Evolutionary conservation across 192 early-diverging fungal genomes (phyloP).

Genomic region (Coemansia sp.): DNA sequence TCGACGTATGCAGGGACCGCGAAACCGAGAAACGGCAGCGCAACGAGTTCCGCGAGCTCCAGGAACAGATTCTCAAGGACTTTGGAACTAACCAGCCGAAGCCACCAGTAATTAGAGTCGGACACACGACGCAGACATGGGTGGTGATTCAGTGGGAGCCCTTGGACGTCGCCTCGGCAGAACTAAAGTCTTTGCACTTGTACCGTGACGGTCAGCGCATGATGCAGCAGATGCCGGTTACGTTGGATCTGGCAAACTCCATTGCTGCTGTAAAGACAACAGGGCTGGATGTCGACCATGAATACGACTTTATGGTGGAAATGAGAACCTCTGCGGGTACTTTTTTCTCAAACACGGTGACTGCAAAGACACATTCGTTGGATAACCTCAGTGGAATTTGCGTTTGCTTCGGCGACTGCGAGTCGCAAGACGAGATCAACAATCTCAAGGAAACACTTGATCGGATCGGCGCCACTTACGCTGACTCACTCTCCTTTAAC

Average conservation of each 20-base stretch:
- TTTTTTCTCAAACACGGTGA: slow-evolving; percentile 74
- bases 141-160: slow-evolving; percentile 90
- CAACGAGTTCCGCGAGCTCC: slow-evolving; percentile 80
- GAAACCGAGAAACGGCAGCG: slow-evolving; percentile 81
- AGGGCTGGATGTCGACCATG: slow-evolving; percentile 87
- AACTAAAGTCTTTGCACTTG: slow-evolving; percentile 83
- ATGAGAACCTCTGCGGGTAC: slow-evolving; percentile 90
- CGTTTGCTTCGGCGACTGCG: slow-evolving; percentile 92
- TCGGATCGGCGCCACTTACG: slow-evolving; percentile 86
- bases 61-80: slow-evolving; percentile 77
- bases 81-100: slow-evolving; percentile 81
- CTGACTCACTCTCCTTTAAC: slow-evolving; percentile 78
- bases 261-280: slow-evolving; percentile 68
- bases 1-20: slow-evolving; percentile 88
- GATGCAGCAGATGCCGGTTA: slow-evolving; percentile 58
- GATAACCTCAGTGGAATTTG: slow-evolving; percentile 98
- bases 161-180: slow-evolving; percentile 76
- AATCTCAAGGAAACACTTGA: slow-evolving; percentile 72
- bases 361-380: slow-evolving; percentile 82
- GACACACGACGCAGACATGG: slow-evolving; percentile 82
- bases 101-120: slow-evolving; percentile 73
- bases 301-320: slow-evolving; percentile 87
- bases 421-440: slow-evolving; percentile 69
- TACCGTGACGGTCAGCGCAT: slow-evolving; percentile 86
- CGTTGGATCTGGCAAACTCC: slow-evolving; percentile 32